A percentile compares a stretch with the other conserved stretches of the same genome.
These are phyloP conservation scores for Aspergillus egyptiacus DNA, from an alignment of 495 filamentous ascomycete genomes.

Conservation along the genomic window DNA sequence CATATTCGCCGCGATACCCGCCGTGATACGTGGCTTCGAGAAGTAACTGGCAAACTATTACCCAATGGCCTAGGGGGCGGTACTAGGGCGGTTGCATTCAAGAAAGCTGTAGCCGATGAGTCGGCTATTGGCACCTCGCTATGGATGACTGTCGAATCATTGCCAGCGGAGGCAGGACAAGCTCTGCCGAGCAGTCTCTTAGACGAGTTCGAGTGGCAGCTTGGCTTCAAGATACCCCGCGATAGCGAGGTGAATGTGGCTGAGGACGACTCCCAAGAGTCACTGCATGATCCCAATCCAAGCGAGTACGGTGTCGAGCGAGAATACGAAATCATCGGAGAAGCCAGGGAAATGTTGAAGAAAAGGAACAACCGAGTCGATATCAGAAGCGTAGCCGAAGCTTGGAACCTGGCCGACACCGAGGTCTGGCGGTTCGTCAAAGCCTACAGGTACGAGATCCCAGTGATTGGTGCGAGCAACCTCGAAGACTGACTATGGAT, in stretches of 20 bases:
- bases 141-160: constrained; percentile 74
- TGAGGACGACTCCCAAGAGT: constrained; percentile 42
- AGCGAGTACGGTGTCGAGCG: constrained; percentile 40
- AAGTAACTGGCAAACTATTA: constrained; percentile 64
- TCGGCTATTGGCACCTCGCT: constrained; percentile 54
- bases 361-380: constrained; percentile 26
- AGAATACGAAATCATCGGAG: constrained; percentile 60
- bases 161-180: constrained; percentile 38
- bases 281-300: constrained; percentile 36
- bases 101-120: constrained; percentile 70
- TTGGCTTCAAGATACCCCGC: constrained; percentile 75
- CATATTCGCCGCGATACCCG: constrained; percentile 68
- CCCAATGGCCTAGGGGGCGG: constrained; percentile 53
- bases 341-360: constrained; percentile 50
- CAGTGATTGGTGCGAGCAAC: background rate
- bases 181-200: constrained; percentile 38
- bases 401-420: constrained; percentile 89
- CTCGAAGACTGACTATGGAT: constrained; percentile 12
- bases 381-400: constrained; percentile 64
- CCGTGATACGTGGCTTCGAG: constrained; percentile 76
- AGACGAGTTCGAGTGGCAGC: constrained; percentile 75
- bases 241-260: constrained; percentile 45
- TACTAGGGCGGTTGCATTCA: constrained; percentile 65
- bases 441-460: constrained; percentile 50
- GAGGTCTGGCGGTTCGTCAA: constrained; percentile 89